Conservation (phyloP, 2,329 filamentous ascomycete species). For the Sclerotinia subarctica region DNA sequence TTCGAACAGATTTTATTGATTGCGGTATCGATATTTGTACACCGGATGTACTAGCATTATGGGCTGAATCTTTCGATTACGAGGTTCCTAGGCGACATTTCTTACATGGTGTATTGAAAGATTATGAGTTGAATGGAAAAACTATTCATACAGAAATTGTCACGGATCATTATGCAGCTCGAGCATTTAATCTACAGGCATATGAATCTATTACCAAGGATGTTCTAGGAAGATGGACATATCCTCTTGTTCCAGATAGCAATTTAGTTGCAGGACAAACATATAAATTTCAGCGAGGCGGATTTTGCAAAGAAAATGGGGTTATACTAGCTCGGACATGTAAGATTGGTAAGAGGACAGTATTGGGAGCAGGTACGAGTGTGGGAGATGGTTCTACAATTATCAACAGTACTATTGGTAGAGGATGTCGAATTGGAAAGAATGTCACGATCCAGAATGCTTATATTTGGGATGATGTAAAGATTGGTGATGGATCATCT, state of each 20-base stretch:
- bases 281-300: slow-evolving; percentile 67
- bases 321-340: slow-evolving; percentile 73
- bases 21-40: slow-evolving; percentile 97
- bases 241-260: slow-evolving; percentile 83
- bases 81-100: slow-evolving; percentile 86
- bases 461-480: slow-evolving; percentile 83
- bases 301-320: slow-evolving; percentile 74
- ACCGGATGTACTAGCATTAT: slow-evolving; percentile 87
- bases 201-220: slow-evolving; percentile 89
- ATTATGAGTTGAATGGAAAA: slow-evolving; percentile 95
- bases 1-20: slow-evolving; percentile 86
- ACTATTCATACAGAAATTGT: slow-evolving; percentile 91
- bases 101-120: slow-evolving; percentile 87
- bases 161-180: slow-evolving; percentile 77
- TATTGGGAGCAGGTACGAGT: slow-evolving; percentile 73
- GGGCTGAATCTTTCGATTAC: slow-evolving; percentile 98
- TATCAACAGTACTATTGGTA: slow-evolving; percentile 74
- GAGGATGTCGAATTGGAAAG: slow-evolving; percentile 80
- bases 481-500: slow-evolving; percentile 70
- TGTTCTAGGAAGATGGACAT: slow-evolving; percentile 82
- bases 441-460: slow-evolving; percentile 76
- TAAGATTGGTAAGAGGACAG: slow-evolving; percentile 62
- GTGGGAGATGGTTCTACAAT: slow-evolving; percentile 71
- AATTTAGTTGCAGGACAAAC: slow-evolving; percentile 77
- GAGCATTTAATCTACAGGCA: slow-evolving; percentile 80